Percentiles rank a stretch among this genome's conserved stretches.
phyloP scores from a whole-genome alignment of 2,329 filamentous ascomycete species.

The Fusarium sacchari region DNA sequence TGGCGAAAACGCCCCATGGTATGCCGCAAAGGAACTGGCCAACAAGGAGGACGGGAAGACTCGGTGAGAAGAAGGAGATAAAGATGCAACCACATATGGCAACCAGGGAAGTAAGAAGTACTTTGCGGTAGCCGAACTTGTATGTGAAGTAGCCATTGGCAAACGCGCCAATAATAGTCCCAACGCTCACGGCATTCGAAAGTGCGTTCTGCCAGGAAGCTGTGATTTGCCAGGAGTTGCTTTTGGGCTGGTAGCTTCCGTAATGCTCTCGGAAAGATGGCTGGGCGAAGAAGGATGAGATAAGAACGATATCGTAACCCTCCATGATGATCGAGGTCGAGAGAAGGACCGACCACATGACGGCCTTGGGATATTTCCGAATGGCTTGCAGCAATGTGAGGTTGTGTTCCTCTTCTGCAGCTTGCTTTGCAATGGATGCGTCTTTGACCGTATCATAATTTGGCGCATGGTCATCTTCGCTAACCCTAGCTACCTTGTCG shows the following conservation, averaged over 20 bases:
- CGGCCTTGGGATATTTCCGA: conserved; percentile 26
- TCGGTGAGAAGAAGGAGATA: conserved; percentile 48
- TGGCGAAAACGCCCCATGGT: conserved; percentile 56
- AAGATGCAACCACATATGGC: conserved; percentile 42
- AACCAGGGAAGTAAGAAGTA: conserved; percentile 55
- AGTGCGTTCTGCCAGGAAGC: conserved; percentile 25
- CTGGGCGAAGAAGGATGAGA: conserved; percentile 46
- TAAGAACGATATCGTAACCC: conserved; percentile 44
- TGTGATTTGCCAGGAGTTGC: conserved; percentile 15
- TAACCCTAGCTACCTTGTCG: conserved; percentile 30
- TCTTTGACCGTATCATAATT: conserved; percentile 15
- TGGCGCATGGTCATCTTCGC: conserved; percentile 25
- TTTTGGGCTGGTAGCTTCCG: conserved; percentile 30
- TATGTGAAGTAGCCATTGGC: conserved; percentile 39
- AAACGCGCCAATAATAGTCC: conserved; percentile 34
- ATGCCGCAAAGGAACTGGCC: conserved; percentile 60
- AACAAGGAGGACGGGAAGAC: conserved; percentile 53
- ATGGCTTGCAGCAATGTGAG: conserved; percentile 28
- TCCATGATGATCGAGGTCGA: conserved; percentile 52
- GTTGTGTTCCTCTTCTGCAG: conserved; percentile 23
- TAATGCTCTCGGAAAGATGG: conserved; percentile 44
- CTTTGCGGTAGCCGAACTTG: conserved; percentile 52
- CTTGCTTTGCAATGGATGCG: conserved; percentile 24
- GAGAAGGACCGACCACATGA: conserved; percentile 34
- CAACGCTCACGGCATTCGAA: conserved; percentile 20